Conservation (phyloP, 2,329 filamentous ascomycete genomes). For the Nannizzia gypsea region DNA sequence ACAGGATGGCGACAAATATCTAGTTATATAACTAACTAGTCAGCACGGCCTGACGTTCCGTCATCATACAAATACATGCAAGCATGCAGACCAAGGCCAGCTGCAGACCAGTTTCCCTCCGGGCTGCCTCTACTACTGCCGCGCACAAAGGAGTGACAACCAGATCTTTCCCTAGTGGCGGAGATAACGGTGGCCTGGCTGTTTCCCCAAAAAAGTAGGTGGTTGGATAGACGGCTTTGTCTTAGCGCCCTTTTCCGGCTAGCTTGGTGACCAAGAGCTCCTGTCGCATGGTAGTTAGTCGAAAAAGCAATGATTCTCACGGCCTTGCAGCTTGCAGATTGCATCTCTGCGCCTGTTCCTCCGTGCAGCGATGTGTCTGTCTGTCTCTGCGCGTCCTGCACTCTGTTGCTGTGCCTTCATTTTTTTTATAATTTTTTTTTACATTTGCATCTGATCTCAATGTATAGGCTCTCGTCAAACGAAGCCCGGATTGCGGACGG, state of each 20-base stretch:
- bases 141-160: too few relatives aligned
- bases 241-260: slow-evolving; percentile 3
- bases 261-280: not conserved
- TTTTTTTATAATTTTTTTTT: not conserved
- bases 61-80: too few relatives aligned
- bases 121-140: too few relatives aligned
- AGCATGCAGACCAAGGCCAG: too few relatives aligned
- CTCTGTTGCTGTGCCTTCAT: not conserved
- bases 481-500: not conserved
- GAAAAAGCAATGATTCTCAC: not conserved
- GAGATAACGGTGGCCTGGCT: not conserved
- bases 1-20: too few relatives aligned
- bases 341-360: not conserved
- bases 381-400: not conserved
- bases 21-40: too few relatives aligned
- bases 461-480: not conserved
- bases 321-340: not conserved
- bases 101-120: too few relatives aligned
- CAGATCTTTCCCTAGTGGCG: not conserved
- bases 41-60: too few relatives aligned
- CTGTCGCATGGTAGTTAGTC: not conserved
- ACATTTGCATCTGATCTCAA: not conserved
- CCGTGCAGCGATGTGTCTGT: not conserved
- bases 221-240: slow-evolving; percentile 5
- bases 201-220: slow-evolving; percentile 5